These are phyloP conservation scores for Gamarada debralockiae DNA, from an alignment of 495 filamentous ascomycete species.

Conservation along the genomic window DNA sequence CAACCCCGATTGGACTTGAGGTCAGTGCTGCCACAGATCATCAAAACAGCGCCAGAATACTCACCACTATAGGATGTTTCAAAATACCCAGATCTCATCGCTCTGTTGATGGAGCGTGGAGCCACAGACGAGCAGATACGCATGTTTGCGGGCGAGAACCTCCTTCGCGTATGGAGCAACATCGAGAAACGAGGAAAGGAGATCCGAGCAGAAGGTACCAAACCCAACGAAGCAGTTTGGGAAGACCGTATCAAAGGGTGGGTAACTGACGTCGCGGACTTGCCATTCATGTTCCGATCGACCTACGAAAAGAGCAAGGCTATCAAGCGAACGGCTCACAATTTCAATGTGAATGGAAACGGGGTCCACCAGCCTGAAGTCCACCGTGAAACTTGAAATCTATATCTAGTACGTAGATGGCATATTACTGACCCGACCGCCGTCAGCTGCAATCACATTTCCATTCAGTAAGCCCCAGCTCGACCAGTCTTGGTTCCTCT, in stretches of 20 bases:
- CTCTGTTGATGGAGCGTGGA: slow-evolving; percentile 40
- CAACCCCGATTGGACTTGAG: slow-evolving; percentile 45
- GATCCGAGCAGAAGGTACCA: neutral
- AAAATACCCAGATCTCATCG: slow-evolving; percentile 59
- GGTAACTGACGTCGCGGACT: neutral
- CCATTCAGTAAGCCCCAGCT: slow-evolving; percentile 59
- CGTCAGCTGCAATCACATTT: slow-evolving; percentile 50
- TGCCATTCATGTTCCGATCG: neutral
- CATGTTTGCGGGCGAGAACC: slow-evolving; percentile 50
- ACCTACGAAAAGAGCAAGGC: neutral
- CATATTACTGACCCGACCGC: slow-evolving; percentile 42
- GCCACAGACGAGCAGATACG: slow-evolving; percentile 48
- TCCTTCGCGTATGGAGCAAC: slow-evolving; percentile 47
- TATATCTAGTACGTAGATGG: slow-evolving; percentile 10
- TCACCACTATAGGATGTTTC: slow-evolving; percentile 45
- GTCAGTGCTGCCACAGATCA: too few species aligned
- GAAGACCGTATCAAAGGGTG: neutral
- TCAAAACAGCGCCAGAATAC: too few species aligned
- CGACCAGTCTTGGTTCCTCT: too few species aligned
- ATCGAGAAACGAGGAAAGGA: neutral
- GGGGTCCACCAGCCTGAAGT: neutral
- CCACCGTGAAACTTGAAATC: neutral
- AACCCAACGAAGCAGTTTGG: neutral
- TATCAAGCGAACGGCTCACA: neutral
- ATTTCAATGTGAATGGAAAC: neutral